Percentiles rank a stretch among this genome's conserved stretches.
Evolutionary conservation across 176 grass and related monocot genomes (phyloP).

Genomic region (Paspalum notatum): DNA sequence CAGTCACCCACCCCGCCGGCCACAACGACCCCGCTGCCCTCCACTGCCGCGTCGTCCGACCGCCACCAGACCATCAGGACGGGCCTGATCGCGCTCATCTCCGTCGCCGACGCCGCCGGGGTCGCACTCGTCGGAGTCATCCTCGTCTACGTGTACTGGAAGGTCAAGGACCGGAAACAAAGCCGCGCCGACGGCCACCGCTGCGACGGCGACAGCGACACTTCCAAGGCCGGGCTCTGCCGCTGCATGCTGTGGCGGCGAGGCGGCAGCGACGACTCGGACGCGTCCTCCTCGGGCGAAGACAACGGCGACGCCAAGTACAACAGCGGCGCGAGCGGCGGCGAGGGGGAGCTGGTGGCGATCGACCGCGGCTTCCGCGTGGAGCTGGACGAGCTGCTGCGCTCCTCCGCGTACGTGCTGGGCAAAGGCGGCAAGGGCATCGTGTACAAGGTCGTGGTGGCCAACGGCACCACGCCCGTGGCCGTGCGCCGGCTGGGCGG

Average conservation of each 20-base stretch:
- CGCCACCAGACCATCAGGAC: conserved; percentile 41
- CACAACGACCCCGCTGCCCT: neutral
- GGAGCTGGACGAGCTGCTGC: conserved; percentile 89
- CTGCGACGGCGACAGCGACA: neutral
- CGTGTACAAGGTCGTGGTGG: conserved; percentile 97
- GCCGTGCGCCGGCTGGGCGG: conserved; percentile 89
- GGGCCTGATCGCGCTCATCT: conserved; percentile 74
- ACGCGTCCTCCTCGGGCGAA: conserved; percentile 22
- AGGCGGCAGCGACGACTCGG: conserved; percentile 15
- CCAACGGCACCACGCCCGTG: conserved; percentile 68
- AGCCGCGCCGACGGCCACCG: neutral
- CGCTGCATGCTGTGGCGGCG: conserved; percentile 39
- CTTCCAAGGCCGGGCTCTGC: conserved; percentile 12
- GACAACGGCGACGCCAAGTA: conserved; percentile 33
- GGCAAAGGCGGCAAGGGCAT: conserved; percentile 94
- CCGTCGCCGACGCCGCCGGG: conserved; percentile 77
- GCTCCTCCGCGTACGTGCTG: conserved; percentile 91
- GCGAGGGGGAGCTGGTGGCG: conserved; percentile 76
- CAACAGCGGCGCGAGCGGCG: conserved; percentile 31
- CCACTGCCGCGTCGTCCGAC: neutral
- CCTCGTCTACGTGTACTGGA: conserved; percentile 90
- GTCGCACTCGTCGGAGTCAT: conserved; percentile 82
- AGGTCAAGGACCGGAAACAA: conserved; percentile 63
- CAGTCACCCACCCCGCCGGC: conserved; percentile 8
- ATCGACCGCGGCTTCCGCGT: conserved; percentile 82